Evolutionary conservation across 352 stramenopile species (phyloP).

Genomic region (Phytophthora sansomeana): DNA sequence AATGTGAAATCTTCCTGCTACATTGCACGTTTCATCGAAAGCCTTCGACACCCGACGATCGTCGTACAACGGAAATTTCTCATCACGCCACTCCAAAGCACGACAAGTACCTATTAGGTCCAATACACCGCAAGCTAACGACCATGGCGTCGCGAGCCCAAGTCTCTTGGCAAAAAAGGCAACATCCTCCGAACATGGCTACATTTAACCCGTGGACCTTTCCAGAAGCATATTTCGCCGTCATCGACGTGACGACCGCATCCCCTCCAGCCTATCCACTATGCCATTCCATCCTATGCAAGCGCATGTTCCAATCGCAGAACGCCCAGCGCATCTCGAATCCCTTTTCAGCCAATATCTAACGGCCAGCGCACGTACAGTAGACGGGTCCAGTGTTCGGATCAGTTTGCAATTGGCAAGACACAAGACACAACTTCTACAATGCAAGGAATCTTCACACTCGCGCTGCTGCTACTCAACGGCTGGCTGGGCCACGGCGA

Average conservation of each 20-base stretch:
- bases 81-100: too few species aligned
- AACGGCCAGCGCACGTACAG: conserved; percentile 27
- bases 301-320: conserved; percentile 5
- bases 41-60: too few species aligned
- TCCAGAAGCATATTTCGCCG: neutral
- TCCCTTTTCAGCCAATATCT: conserved; percentile 30
- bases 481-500: conserved; percentile 28
- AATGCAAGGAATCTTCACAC: conserved; percentile 57
- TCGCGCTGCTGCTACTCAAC: conserved; percentile 50
- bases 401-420: conserved; percentile 32
- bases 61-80: too few species aligned
- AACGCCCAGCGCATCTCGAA: conserved; percentile 17
- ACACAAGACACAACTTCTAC: neutral
- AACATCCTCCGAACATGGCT: conserved; percentile 23
- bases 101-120: too few species aligned
- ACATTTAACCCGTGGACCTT: conserved; percentile 6
- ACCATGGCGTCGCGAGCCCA: conserved; percentile 14
- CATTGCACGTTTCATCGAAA: too few species aligned
- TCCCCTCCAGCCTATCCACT: neutral
- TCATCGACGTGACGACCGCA: neutral
- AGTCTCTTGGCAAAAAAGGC: conserved; percentile 1
- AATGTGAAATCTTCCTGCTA: too few species aligned
- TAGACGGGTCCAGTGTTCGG: neutral
- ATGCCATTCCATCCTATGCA: conserved; percentile 1
- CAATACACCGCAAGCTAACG: conserved; percentile 7